Conservation (phyloP, 129 eudicot species). For the Helianthus tuberosus region DNA sequence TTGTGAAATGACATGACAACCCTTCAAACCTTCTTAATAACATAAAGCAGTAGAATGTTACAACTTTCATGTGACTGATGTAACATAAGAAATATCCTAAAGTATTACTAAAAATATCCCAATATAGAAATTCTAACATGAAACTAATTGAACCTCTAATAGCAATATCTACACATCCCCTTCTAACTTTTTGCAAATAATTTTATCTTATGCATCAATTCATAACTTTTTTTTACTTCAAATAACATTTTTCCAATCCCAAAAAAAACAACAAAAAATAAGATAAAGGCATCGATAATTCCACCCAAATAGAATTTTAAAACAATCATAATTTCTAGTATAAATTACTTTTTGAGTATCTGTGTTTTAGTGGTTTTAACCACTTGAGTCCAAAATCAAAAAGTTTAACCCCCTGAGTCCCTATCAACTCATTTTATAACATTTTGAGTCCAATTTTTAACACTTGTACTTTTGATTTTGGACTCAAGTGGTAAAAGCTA, state of each 20-base stretch:
- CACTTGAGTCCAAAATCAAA: no score
- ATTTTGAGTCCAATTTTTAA: no score
- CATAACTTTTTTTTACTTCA: background rate
- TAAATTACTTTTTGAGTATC: no score
- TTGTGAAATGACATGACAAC: no score
- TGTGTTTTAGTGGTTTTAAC: no score
- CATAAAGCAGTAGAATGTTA: constrained; percentile 3
- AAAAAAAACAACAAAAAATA: background rate
- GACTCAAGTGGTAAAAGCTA: no score
- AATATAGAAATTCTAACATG: background rate
- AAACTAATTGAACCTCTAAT: background rate
- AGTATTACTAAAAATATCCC: background rate
- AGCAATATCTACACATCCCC: background rate
- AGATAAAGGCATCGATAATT: background rate
- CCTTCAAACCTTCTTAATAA: background rate
- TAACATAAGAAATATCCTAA: background rate
- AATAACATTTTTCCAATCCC: background rate
- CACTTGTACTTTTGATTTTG: no score
- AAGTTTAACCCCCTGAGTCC: no score
- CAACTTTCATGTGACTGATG: constrained; percentile 4
- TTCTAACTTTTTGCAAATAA: background rate
- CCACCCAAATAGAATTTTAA: background rate
- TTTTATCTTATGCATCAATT: constrained; percentile 5
- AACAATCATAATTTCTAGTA: background rate
- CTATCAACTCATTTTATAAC: no score